Conservation (phyloP, 306 rosid species). For the Trifolium repens region DNA sequence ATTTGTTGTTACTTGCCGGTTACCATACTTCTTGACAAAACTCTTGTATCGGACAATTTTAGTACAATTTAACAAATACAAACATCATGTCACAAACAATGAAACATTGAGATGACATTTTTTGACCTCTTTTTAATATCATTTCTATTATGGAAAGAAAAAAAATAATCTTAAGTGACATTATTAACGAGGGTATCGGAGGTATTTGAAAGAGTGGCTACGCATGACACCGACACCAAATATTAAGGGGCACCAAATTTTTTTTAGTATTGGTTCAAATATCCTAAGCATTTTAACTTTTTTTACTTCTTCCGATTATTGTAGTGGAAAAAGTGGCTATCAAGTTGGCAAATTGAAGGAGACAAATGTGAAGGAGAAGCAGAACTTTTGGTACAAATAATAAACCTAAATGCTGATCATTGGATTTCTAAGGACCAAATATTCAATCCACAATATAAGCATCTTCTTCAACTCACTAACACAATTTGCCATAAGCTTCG, state of each 20-base stretch:
- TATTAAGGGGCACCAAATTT: no score
- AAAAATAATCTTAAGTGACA: not conserved
- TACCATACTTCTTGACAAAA: no score
- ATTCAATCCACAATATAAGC: conserved; percentile 52
- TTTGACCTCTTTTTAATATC: not conserved
- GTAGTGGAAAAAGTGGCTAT: conserved; percentile 87
- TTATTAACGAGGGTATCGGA: not conserved
- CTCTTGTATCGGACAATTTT: not conserved
- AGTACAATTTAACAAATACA: not conserved
- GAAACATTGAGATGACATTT: not conserved
- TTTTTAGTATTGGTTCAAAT: conserved; percentile 21
- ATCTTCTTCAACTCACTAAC: conserved; percentile 63
- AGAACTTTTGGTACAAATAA: conserved; percentile 64
- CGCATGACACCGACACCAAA: no score
- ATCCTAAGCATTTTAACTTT: not conserved
- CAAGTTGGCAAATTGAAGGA: conserved; percentile 71
- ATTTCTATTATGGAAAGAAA: not conserved
- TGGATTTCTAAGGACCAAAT: conserved; percentile 50
- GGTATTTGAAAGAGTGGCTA: no score
- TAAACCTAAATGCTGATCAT: conserved; percentile 65
- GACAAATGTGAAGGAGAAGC: conserved; percentile 66
- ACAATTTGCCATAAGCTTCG: conserved; percentile 56
- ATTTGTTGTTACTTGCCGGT: no score
- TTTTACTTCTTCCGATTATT: not conserved
- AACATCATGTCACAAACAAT: not conserved